Evolutionary conservation across 495 filamentous ascomycete genomes (phyloP), one percentile per base, ranked within the genome.

Genomic region (Aspergillus asperescens): DNA sequence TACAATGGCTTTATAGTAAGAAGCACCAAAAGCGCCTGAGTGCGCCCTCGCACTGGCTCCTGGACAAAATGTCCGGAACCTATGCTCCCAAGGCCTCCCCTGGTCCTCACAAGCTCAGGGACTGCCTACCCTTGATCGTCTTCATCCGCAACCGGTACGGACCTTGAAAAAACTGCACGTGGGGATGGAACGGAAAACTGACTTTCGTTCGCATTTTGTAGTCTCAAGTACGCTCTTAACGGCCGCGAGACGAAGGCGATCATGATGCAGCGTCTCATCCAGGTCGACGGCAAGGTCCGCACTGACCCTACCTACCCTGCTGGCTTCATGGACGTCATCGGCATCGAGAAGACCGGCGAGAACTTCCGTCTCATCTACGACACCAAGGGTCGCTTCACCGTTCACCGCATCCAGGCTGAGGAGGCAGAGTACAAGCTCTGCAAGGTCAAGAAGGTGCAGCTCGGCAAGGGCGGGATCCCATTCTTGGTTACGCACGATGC

Each of bases 401-500:
- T 98, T 66, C 93, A 98, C 86, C 89, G 93, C 68, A 96, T 97
- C 80, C 88, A 92, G 65, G 77, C 84, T 55, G 94, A 96, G 81
- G 93, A 98, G 87, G 91, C 93, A 61, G 82, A 86, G 80, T 98
- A 94, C 87, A 98, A 98, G 87, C 82, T 98, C 56, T 90, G 90
- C 77, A 98, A 97, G 81, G 94, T 97, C 80, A 96, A 96, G 88
- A 82, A 90, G 62, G 93, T 97, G 37, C 94, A 98, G 81, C 84
- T 98, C 65, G 94, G 93, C 82, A 89, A 88, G 75, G 94, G 93
- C 78, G 93, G 92, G 78, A 93, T 98, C 82, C 93, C 93, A 88
- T 97, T 95, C 89, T 95, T 96, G 88, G 93, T 97, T 87, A 97
- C 94, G 89, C 94, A 97, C 85, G 93, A 98, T 89, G 93, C 94